Evolutionary conservation across 306 rosid genomes (phyloP).

Genomic region (Quercus parvula): DNA sequence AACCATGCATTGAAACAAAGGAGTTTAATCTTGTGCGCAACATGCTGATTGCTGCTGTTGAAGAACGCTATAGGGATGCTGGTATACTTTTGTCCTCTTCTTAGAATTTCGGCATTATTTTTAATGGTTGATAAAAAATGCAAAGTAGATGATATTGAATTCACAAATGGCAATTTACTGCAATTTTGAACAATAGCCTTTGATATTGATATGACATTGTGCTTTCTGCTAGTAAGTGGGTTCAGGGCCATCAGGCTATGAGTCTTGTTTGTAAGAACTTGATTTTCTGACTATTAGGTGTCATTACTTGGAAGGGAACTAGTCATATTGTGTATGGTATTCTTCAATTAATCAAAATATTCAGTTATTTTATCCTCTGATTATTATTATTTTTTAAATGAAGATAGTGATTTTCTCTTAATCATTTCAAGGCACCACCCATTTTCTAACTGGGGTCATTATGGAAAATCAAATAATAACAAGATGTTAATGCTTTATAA

Average conservation of each 20-base stretch:
- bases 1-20: slow-evolving; percentile 78
- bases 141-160: not conserved
- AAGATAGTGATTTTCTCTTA: not conserved
- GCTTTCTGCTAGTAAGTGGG: not conserved
- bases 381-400: not conserved
- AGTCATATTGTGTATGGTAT: not conserved
- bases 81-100: slow-evolving; percentile 44
- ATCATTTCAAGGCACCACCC: not conserved
- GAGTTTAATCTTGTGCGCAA: slow-evolving; percentile 86
- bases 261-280: not conserved
- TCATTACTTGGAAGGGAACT: not conserved
- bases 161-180: not conserved
- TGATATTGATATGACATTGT: not conserved
- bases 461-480: not conserved
- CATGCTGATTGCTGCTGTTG: slow-evolving; percentile 89
- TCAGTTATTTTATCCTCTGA: not conserved
- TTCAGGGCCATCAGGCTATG: not conserved
- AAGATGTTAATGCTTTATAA: not conserved
- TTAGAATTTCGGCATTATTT: not conserved
- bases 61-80: slow-evolving; percentile 96
- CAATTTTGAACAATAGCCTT: not conserved
- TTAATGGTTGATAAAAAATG: not conserved
- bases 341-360: not conserved
- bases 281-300: not conserved
- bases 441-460: not conserved